Evolutionary conservation across 495 filamentous ascomycete species (phyloP).

Genomic region (Penicillium desertorum): DNA sequence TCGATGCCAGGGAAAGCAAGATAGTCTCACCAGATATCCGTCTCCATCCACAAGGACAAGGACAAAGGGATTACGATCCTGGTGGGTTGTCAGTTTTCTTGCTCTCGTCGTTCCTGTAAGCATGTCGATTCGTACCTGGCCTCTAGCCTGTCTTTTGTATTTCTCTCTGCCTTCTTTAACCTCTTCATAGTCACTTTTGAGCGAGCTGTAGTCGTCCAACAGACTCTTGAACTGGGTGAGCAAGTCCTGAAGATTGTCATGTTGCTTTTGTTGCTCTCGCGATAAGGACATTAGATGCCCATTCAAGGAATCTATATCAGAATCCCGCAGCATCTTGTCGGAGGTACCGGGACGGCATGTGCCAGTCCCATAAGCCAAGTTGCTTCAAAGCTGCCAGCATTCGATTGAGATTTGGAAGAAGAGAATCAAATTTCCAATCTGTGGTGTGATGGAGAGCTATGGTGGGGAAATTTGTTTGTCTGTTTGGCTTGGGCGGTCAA

Average conservation of each 20-base stretch:
- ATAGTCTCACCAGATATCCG: slow-evolving; percentile 48
- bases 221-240: slow-evolving; percentile 43
- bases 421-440: not conserved
- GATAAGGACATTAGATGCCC: slow-evolving; percentile 29
- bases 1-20: no score
- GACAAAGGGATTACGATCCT: slow-evolving; percentile 59
- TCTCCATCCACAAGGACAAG: slow-evolving; percentile 63
- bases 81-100: slow-evolving; percentile 7
- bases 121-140: slow-evolving; percentile 36
- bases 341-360: slow-evolving; percentile 22
- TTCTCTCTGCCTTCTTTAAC: slow-evolving; percentile 53
- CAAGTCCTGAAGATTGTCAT: slow-evolving; percentile 38
- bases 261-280: slow-evolving; percentile 33
- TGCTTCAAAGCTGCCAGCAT: slow-evolving; percentile 13
- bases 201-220: slow-evolving; percentile 49
- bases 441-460: slow-evolving; percentile 4
- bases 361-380: slow-evolving; percentile 22
- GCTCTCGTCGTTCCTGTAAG: not conserved
- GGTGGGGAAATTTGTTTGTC: slow-evolving; percentile 22
- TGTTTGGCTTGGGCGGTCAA: slow-evolving; percentile 17
- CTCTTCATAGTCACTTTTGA: slow-evolving; percentile 59
- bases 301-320: slow-evolving; percentile 39
- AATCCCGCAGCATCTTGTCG: slow-evolving; percentile 39
- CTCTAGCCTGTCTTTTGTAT: slow-evolving; percentile 53
- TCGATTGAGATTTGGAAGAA: slow-evolving; percentile 8